phyloP scores from a whole-genome alignment of 2,329 filamentous ascomycete species.

The Clonostachys sp. region DNA sequence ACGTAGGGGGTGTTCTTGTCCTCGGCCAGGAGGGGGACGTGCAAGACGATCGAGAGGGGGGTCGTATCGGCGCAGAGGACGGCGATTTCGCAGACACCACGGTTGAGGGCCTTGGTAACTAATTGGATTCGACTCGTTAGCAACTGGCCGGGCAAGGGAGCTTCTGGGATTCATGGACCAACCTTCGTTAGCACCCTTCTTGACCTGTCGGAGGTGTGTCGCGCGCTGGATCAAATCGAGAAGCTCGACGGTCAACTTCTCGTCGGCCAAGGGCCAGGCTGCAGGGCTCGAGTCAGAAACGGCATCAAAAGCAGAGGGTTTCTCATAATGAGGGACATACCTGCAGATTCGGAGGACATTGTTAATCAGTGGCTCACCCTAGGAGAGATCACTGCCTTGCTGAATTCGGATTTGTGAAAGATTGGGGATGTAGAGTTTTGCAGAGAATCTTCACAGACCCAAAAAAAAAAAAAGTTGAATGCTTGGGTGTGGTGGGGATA shows the following conservation, averaged over 20 bases:
- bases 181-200: slow-evolving; percentile 83
- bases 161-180: slow-evolving; percentile 6
- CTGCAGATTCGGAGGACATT: slow-evolving; percentile 17
- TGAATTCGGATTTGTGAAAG: slow-evolving; percentile 5
- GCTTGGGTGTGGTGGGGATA: too few relatives aligned
- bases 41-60: slow-evolving; percentile 82
- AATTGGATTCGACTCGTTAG: slow-evolving; percentile 6
- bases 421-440: slow-evolving; percentile 3
- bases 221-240: slow-evolving; percentile 76
- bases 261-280: slow-evolving; percentile 71
- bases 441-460: too few relatives aligned
- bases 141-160: not conserved
- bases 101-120: slow-evolving; percentile 80
- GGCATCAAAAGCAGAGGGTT: not conserved
- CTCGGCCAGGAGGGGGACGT: slow-evolving; percentile 83
- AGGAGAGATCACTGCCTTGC: slow-evolving; percentile 53
- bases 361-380: slow-evolving; percentile 16
- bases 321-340: slow-evolving; percentile 5
- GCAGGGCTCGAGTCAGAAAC: not conserved
- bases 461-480: too few relatives aligned
- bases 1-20: slow-evolving; percentile 45
- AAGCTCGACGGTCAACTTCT: slow-evolving; percentile 73
- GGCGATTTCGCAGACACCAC: slow-evolving; percentile 85
- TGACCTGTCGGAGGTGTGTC: slow-evolving; percentile 65
- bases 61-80: slow-evolving; percentile 85